These are phyloP conservation scores for Cucumis sativus DNA, from an alignment of 306 rosid species.

Conservation along the genomic window Cucumber_9930_V3 NC_026656.2:2838001-2838500, in stretches of 20 bases:
- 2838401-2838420: background rate
- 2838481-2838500: no score
- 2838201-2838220: background rate
- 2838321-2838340: background rate
- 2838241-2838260: background rate
- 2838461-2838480: background rate
- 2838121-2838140: constrained; percentile 50
- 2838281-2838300: background rate
- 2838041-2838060: background rate
- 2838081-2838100: background rate
- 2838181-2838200: constrained; percentile 26
- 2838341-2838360: background rate
- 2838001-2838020: constrained; percentile 70
- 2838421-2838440: background rate
- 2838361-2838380: background rate
- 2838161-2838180: constrained; percentile 48
- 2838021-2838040: background rate
- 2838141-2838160: constrained; percentile 62
- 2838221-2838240: background rate
- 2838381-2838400: background rate
- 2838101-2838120: constrained; percentile 40
- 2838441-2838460: background rate
- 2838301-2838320: background rate
- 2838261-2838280: background rate
- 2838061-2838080: background rate